Base-by-base conservation (phyloP, 139 green algal species). In the Zygnema cylindricum region DNA sequence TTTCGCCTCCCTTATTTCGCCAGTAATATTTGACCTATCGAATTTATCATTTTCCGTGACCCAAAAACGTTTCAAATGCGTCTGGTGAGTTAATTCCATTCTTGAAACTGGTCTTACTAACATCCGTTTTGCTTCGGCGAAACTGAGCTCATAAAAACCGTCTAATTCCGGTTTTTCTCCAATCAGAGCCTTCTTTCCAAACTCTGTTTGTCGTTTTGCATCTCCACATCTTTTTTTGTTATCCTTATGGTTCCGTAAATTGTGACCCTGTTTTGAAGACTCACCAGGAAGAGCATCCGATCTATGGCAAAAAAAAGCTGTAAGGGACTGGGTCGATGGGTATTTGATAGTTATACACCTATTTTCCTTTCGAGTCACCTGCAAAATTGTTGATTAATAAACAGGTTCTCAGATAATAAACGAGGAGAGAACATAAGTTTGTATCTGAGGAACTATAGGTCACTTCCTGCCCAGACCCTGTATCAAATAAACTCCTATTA, bases 271-370 rank as follows among this genome's bases (percentile, higher is more conserved):
- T 33, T 33, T 1, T n/a, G n/a, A n/a, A n/a, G n/a, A n/a, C n/a
- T n/a, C n/a, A n/a, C n/a, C n/a, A n/a, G n/a, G n/a, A n/a, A n/a
- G n/a, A n/a, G n/a, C n/a, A n/a, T n/a, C n/a, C n/a, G n/a, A n/a
- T n/a, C n/a, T 1, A 35, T 36, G 11, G 1, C n/a, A 49, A 36
- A 83, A 83, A 35, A 55, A 49, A 33, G 43, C 49, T n/a, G 30
- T n/a, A 33, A 83, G 69, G 2, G 76, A 83, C 2, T 2, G 21
- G 7, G 76, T 33, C 1, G 76, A 41, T 3, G 76, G 76, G 76
- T 83, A 83, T 35, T 83, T 83, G 76, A 83, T 83, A 75, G 76
- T 36, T 49, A 83, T 36, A 35, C 76, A 75, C n/a, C 32, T 83
- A 33, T 55, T 55, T 11, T 83, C 76, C 33, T 83, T 83, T 55